Percentiles rank a stretch among this genome's conserved stretches.
These are phyloP conservation scores for Yamadazyma mexicana DNA, from an alignment of 1,139 yeast species.

Conservation along the genomic window DNA sequence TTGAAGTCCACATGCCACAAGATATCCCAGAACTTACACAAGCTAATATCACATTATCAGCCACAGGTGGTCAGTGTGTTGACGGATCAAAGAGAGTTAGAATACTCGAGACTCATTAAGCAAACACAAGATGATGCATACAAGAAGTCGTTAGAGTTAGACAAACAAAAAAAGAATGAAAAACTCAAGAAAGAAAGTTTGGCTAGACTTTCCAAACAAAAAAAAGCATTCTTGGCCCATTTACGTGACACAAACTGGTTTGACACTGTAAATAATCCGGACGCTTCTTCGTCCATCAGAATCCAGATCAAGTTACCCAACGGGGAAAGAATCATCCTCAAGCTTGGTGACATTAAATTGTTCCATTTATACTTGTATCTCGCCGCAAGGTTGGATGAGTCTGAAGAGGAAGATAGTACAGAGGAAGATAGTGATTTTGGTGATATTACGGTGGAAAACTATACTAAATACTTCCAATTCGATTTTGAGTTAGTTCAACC, in stretches of 20 bases:
- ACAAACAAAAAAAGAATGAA: slow-evolving; percentile 36
- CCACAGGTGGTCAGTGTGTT: slow-evolving; percentile 55
- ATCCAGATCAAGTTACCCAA: slow-evolving; percentile 45
- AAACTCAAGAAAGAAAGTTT: slow-evolving; percentile 22
- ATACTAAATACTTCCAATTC: slow-evolving; percentile 26
- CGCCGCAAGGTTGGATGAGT: slow-evolving; percentile 39
- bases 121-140: slow-evolving; percentile 62
- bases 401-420: slow-evolving; percentile 7
- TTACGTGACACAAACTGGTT: slow-evolving; percentile 17
- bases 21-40: slow-evolving; percentile 33
- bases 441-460: slow-evolving; percentile 12
- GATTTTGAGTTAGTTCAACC: slow-evolving; percentile 45
- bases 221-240: slow-evolving; percentile 15
- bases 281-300: background rate
- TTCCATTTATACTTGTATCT: slow-evolving; percentile 66
- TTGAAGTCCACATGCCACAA: slow-evolving; percentile 24
- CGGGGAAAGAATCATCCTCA: slow-evolving; percentile 65
- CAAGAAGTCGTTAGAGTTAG: slow-evolving; percentile 47
- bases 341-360: slow-evolving; percentile 41
- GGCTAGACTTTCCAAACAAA: slow-evolving; percentile 13
- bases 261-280: slow-evolving; percentile 10
- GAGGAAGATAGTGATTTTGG: slow-evolving; percentile 12
- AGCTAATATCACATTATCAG: slow-evolving; percentile 40
- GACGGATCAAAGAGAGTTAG: slow-evolving; percentile 54
- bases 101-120: slow-evolving; percentile 48